A percentile compares a stretch with the other conserved stretches of the same genome.
Evolutionary conservation across 2,329 filamentous ascomycete species (phyloP).

Genomic region (Penicillium sp.): DNA sequence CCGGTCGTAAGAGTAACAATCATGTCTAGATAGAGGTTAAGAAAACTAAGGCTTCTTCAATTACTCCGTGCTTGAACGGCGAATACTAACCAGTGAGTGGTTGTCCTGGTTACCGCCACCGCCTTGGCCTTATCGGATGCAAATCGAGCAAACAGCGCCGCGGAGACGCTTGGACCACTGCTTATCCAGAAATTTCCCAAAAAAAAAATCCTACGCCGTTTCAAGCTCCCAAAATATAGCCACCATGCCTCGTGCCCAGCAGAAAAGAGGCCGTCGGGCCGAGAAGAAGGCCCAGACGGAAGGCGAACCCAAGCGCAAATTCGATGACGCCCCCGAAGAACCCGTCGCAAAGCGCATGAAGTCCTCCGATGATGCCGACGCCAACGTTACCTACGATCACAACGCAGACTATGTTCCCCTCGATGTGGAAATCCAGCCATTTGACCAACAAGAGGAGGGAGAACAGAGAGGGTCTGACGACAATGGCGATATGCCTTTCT

Average conservation of each 20-base stretch:
- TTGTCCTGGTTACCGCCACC: neutral
- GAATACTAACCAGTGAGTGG: neutral
- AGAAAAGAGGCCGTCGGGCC: slow-evolving; percentile 48
- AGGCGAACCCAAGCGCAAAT: slow-evolving; percentile 35
- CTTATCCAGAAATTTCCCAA: slow-evolving; percentile 39
- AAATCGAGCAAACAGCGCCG: slow-evolving; percentile 33
- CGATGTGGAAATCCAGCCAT: slow-evolving; percentile 24
- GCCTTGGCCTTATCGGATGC: slow-evolving; percentile 18
- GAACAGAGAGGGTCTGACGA: slow-evolving; percentile 21
- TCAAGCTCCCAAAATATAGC: slow-evolving; percentile 6
- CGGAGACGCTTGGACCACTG: slow-evolving; percentile 36
- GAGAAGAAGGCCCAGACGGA: slow-evolving; percentile 43
- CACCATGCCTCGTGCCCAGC: slow-evolving; percentile 48
- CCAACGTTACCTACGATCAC: slow-evolving; percentile 20
- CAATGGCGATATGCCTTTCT: slow-evolving; percentile 70
- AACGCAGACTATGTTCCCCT: slow-evolving; percentile 42
- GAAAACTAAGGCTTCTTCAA: neutral
- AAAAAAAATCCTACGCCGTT: slow-evolving; percentile 28
- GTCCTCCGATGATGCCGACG: slow-evolving; percentile 21
- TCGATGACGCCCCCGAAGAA: slow-evolving; percentile 35
- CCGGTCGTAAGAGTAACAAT: no score
- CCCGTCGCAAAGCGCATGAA: slow-evolving; percentile 42
- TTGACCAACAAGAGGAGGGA: slow-evolving; percentile 16
- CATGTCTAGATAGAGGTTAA: no score
- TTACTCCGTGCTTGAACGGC: neutral